Evolutionary conservation across 495 filamentous ascomycete genomes (phyloP).

Genomic region (Aspergillus ostianus): DNA sequence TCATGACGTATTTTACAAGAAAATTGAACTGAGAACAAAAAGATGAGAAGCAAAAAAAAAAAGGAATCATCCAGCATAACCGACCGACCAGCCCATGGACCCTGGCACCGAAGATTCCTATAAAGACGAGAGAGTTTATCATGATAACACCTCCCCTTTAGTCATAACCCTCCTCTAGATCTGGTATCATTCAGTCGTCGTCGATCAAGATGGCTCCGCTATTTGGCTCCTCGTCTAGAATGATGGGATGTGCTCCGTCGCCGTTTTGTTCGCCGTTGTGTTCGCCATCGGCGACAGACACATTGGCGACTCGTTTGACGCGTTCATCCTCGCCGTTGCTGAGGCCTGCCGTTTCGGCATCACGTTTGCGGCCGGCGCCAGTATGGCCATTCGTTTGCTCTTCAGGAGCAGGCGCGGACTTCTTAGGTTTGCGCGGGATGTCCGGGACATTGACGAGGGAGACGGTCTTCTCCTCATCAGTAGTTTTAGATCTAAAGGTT

Average conservation of each 20-base stretch:
- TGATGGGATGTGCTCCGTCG: slow-evolving; percentile 40
- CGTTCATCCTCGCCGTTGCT: slow-evolving; percentile 35
- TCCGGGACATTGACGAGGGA: slow-evolving; percentile 42
- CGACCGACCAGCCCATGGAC: not conserved
- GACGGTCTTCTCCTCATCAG: slow-evolving; percentile 45
- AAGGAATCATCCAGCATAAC: not conserved
- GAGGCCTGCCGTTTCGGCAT: slow-evolving; percentile 40
- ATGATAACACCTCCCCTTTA: not conserved
- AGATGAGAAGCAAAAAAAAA: not conserved
- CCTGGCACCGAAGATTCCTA: not conserved
- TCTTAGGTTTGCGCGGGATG: slow-evolving; percentile 52
- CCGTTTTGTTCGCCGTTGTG: slow-evolving; percentile 16
- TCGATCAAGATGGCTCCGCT: slow-evolving; percentile 76
- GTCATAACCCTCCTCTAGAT: not conserved
- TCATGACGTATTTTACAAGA: slow-evolving; percentile 1
- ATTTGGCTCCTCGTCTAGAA: slow-evolving; percentile 52
- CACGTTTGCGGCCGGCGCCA: slow-evolving; percentile 43
- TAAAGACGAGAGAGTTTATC: not conserved
- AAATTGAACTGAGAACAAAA: not conserved
- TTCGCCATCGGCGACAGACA: slow-evolving; percentile 12
- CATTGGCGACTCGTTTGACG: slow-evolving; percentile 44
- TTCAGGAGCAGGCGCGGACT: slow-evolving; percentile 10
- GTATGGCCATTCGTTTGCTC: slow-evolving; percentile 27
- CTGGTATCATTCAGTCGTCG: slow-evolving; percentile 42
- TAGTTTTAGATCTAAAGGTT: slow-evolving; percentile 22